Evolutionary conservation across 2,329 filamentous ascomycete genomes (phyloP), one percentile per base, ranked within the genome.

Genomic region (Penicillium nordicum): DNA sequence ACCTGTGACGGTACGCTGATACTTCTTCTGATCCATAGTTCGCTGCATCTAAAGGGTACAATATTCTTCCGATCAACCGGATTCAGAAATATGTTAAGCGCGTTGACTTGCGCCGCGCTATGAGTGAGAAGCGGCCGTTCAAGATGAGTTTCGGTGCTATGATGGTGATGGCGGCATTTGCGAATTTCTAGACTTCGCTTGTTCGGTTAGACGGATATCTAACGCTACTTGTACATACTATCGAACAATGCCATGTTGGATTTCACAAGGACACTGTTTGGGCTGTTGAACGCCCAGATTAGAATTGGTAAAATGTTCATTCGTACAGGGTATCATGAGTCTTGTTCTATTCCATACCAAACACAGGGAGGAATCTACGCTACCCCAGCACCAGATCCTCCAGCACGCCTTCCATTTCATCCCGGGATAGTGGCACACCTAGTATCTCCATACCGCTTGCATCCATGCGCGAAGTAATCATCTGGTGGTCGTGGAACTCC

Each of bases 401-500:
- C 60, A 97, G 73, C 45, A 96, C 89, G 1, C 83, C 87, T 73
- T 97, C 93, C 69, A 97, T 79, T 75, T 99, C 94, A 62, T 96
- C 92, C 64, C 87, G 88, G 42, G 87, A 82, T 69, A 97, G 91
- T 0, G 94, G 94, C 14, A 96, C 84, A 63, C 89, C 88, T 45
- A 99, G 74, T 50, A 94, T 78, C 71, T 97, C 94, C 2, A 88
- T 92, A 3, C 94, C 94, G 55, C 92, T 79, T 0, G 84, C 83
- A 72, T 99, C 93, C 69, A 93, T 93, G 60, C 87, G 85, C 59
- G 89, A 95, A 53, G 90, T 90, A 61, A 99, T 89, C 86, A 99
- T 97, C 69, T 97, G 91, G 78, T 99, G 94, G 68, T 99, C 94
- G 71, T 97, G 91, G 73, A 99, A 94, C 83, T 99, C 94, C 76